Evolutionary conservation across 345 rosid genomes (phyloP).

Genomic region (Angophora floribunda): DNA sequence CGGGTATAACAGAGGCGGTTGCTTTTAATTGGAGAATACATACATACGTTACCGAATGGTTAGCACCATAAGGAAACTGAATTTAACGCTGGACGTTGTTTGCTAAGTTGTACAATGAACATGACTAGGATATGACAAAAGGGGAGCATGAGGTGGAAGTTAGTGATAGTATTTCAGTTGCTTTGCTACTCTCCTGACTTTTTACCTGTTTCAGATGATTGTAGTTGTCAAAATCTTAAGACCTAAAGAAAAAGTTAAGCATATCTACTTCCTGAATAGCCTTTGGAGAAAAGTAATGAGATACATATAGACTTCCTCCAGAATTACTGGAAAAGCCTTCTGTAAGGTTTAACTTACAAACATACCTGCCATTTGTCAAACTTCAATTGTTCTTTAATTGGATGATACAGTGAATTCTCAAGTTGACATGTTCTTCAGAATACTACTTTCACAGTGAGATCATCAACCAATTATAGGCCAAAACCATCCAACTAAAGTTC

Average conservation of each 20-base stretch:
- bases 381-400: background rate
- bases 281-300: background rate
- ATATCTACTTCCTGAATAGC: background rate
- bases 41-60: background rate
- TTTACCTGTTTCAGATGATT: background rate
- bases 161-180: background rate
- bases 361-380: background rate
- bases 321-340: background rate
- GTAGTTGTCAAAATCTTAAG: background rate
- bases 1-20: background rate
- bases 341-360: background rate
- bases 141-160: background rate
- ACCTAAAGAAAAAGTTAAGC: background rate
- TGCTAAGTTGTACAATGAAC: background rate
- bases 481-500: background rate
- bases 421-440: background rate
- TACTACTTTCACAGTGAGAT: background rate
- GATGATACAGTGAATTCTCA: background rate
- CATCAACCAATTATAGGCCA: background rate
- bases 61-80: background rate
- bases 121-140: background rate
- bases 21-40: background rate
- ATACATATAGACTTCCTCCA: background rate
- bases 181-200: background rate
- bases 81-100: background rate